These are phyloP conservation scores for Fusarium odoratissimum DNA, from an alignment of 2,329 filamentous ascomycete species.

Conservation along the genomic window DNA sequence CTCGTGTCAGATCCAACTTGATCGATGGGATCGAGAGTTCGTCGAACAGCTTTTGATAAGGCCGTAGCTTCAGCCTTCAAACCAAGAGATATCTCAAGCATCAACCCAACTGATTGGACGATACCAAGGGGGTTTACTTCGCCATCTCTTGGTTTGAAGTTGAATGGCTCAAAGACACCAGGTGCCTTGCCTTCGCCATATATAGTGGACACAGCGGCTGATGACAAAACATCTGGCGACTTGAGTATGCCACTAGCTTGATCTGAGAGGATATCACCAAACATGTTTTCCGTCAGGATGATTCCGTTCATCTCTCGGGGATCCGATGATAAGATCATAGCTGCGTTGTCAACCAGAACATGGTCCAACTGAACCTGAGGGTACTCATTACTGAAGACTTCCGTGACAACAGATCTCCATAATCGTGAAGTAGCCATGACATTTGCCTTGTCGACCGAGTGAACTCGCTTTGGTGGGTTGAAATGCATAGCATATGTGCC, in stretches of 20 bases:
- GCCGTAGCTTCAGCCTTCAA: slow-evolving; percentile 14
- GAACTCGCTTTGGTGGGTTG: slow-evolving; percentile 65
- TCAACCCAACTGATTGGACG: slow-evolving; percentile 14
- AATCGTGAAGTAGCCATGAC: slow-evolving; percentile 40
- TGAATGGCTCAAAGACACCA: slow-evolving; percentile 31
- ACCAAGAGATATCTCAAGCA: slow-evolving; percentile 18
- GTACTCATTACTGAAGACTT: slow-evolving; percentile 33
- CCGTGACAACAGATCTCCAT: slow-evolving; percentile 36
- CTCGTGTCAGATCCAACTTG: slow-evolving; percentile 19
- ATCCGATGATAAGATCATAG: slow-evolving; percentile 33
- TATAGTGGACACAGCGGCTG: slow-evolving; percentile 5
- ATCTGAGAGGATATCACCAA: slow-evolving; percentile 45
- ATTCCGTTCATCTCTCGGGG: slow-evolving; percentile 40
- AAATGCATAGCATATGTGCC: slow-evolving; percentile 46
- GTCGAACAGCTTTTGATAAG: slow-evolving; percentile 20
- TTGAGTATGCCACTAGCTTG: slow-evolving; percentile 34
- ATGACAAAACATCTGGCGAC: slow-evolving; percentile 18
- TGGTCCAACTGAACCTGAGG: slow-evolving; percentile 33
- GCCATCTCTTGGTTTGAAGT: slow-evolving; percentile 1
- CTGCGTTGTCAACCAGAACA: slow-evolving; percentile 38
- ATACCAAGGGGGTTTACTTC: slow-evolving; percentile 14
- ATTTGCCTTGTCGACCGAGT: slow-evolving; percentile 43
- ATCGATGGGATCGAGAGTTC: slow-evolving; percentile 22
- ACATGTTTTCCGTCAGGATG: slow-evolving; percentile 42
- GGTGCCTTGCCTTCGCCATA: neutral